Base-by-base conservation (phyloP, 495 filamentous ascomycete species). In the Schizothecium vesticola region DNA sequence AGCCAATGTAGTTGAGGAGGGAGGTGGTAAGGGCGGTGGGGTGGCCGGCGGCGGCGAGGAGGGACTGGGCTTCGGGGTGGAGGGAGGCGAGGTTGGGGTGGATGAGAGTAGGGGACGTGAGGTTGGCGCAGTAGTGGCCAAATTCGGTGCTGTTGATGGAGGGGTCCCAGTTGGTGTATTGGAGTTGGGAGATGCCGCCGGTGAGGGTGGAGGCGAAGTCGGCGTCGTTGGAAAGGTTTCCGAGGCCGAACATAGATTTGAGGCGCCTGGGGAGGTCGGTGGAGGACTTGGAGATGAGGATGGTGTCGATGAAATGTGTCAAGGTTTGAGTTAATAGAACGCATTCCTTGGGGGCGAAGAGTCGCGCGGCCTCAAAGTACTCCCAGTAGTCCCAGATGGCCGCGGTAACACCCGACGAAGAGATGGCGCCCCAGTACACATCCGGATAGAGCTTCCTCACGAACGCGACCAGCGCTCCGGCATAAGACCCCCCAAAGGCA, bases 401-500 rank as follows among this genome's bases (percentile, higher is more conserved):
- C 65, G 86, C 82, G 0, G 88, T 89, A 3, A 92, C 90, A 1
- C 88, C 90, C 4, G 89, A 91, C 0, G 87, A 90, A 0, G 87
- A 86, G 36, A 93, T 90, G 0, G 89, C 84, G 24, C 84, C 91
- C 78, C 80, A 90, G 78, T 87, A 92, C 25, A 86, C 78, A 33
- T 90, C 86, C 0, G 90, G 90, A 74, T 92, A 92, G 57, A 87
- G 69, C 63, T 86, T 86, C 3, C 91, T 85, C 33, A 91, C 74
- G 72, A 93, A 89, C 1, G 91, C 90, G 33, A 86, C 87, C 67
- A 91, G 88, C 11, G 86, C 87, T 19, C 91, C 91, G 21, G 90
- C 88, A 71, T 93, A 93, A 5, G 88, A 90, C 1, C 90, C 90
- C 2, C 91, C 91, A 68, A 92, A 93, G 0, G 84, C 86, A 64